Percentiles rank a stretch among this genome's conserved stretches.
Conservation (phyloP, 352 stramenopile species). For the Globisporangium echinulatum region DNA sequence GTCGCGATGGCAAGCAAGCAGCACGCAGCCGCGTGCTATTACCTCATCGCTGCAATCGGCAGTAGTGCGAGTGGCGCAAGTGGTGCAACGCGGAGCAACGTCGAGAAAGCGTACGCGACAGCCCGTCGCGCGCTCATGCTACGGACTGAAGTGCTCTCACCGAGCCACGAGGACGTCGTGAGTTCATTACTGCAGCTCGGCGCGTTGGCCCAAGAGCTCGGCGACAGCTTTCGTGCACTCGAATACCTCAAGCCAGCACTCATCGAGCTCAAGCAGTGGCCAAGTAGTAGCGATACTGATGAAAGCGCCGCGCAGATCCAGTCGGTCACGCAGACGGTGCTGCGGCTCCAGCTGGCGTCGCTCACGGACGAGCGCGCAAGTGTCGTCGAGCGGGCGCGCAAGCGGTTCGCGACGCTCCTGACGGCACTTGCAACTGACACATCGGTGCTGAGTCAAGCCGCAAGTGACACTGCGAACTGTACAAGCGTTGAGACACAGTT, state of each 20-base stretch:
- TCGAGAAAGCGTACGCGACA: conserved; percentile 37
- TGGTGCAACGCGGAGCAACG: conserved; percentile 10
- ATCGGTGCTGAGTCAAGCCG: background rate
- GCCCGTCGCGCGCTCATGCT: conserved; percentile 30
- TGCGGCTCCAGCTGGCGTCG: conserved; percentile 30
- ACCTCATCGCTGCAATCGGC: conserved; percentile 22
- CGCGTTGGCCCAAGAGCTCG: conserved; percentile 26
- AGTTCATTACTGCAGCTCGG: conserved; percentile 44
- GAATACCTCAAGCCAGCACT: conserved; percentile 44
- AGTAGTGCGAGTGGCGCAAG: conserved; percentile 2
- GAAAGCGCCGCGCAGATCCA: conserved; percentile 24
- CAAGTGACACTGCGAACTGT: background rate
- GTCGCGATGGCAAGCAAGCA: conserved; percentile 15
- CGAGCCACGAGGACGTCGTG: conserved; percentile 25
- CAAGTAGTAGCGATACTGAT: conserved; percentile 7
- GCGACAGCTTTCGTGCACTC: conserved; percentile 45
- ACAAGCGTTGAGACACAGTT: conserved; percentile 5
- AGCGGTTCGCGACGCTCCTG: conserved; percentile 21
- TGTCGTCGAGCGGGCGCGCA: conserved; percentile 34
- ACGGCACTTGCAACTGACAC: conserved; percentile 12
- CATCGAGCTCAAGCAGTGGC: conserved; percentile 20
- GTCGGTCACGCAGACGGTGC: conserved; percentile 30
- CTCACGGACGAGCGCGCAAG: conserved; percentile 28
- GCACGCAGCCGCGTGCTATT: conserved; percentile 29
- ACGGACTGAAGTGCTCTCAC: conserved; percentile 23